A percentile compares a stretch with the other conserved stretches of the same genome.
Conservation (phyloP, 805 yeast species). For the Ogataea naganishii region DNA sequence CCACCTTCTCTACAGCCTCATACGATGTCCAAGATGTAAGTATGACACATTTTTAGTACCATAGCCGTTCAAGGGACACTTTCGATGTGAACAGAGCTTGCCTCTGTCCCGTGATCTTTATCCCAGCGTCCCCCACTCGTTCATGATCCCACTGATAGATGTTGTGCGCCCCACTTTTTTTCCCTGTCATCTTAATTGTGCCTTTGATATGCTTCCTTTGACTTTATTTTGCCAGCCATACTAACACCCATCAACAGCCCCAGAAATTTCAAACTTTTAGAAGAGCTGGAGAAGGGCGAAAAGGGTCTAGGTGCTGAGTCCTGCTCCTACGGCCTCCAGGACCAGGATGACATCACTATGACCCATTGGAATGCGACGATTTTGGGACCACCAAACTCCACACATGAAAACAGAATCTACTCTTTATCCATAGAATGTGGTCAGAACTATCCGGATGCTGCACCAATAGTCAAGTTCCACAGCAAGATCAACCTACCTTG, state of each 20-base stretch:
- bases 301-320: constrained; percentile 96
- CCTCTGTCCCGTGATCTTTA: no score
- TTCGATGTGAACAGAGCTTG: no score
- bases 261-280: constrained; percentile 87
- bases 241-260: constrained; percentile 41
- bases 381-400: constrained; percentile 80
- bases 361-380: constrained; percentile 97
- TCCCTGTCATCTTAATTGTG: no score
- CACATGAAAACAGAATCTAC: constrained; percentile 90
- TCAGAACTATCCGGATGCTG: constrained; percentile 74
- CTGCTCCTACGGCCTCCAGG: constrained; percentile 89
- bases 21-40: no score
- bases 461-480: constrained; percentile 75
- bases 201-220: constrained; percentile 3
- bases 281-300: constrained; percentile 96
- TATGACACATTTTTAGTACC: no score
- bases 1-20: no score
- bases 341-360: constrained; percentile 87
- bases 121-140: no score
- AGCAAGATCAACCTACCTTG: constrained; percentile 88
- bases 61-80: no score
- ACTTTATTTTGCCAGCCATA: not conserved
- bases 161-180: no score
- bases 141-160: no score
- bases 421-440: constrained; percentile 78